Conservation (phyloP, 2,329 filamentous ascomycete species). For the Beauveria scarabaeidicola region DNA sequence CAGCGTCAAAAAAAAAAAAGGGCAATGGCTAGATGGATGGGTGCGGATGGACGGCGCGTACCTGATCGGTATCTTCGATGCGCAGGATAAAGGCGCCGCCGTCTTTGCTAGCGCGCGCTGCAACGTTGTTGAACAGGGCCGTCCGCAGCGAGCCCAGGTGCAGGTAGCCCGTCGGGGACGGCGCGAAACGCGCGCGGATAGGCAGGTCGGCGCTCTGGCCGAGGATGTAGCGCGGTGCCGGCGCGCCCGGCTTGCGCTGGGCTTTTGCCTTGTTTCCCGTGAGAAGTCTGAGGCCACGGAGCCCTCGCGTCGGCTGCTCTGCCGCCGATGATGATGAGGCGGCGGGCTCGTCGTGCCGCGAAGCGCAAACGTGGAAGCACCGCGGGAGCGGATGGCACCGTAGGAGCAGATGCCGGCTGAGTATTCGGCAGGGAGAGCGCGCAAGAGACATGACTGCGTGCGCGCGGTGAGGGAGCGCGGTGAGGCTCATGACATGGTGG, state of each 20-base stretch:
- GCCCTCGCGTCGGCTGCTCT: not conserved
- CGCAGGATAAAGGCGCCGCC: constrained; percentile 84
- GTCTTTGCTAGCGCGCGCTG: constrained; percentile 64
- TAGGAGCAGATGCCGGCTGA: not conserved
- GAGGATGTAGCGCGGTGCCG: constrained; percentile 22
- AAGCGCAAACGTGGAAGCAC: not conserved
- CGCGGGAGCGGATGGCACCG: not conserved
- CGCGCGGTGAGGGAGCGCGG: not conserved
- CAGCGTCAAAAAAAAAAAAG: not conserved
- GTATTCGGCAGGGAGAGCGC: not conserved
- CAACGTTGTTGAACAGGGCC: constrained; percentile 88
- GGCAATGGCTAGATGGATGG: constrained; percentile 11
- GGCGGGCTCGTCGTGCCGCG: not conserved
- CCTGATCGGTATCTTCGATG: constrained; percentile 92
- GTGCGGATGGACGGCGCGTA: constrained; percentile 27
- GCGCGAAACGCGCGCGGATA: constrained; percentile 68
- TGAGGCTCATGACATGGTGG: not conserved
- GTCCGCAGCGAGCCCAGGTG: constrained; percentile 89
- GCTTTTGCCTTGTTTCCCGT: not conserved
- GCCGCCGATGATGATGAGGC: not conserved
- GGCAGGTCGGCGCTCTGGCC: constrained; percentile 45
- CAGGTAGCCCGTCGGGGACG: constrained; percentile 88
- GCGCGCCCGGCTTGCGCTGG: not conserved
- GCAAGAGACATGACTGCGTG: not conserved
- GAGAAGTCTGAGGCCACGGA: not conserved